Base-by-base conservation (phyloP, 352 stramenopile species). In the Phytophthora crassamura region DNA sequence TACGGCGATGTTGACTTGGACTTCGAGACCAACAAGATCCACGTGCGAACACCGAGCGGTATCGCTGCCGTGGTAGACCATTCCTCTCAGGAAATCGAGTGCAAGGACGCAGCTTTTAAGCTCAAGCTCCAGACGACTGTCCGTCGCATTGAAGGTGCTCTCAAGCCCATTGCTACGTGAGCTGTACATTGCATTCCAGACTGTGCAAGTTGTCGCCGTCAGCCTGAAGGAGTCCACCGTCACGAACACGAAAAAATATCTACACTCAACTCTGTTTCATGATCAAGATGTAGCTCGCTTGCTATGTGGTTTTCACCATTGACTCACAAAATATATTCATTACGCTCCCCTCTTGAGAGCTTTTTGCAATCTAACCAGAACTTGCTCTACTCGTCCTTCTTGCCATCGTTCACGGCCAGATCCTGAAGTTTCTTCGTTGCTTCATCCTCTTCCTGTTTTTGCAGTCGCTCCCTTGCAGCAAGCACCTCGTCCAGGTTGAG, bases 1-100 rank as follows among this genome's bases (percentile, higher is more conserved):
- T 96, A 89, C 39, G 88, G 88, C 15, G 82, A 93, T 60, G 88
- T 94, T 28, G 80, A 94, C 16, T 69, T 96, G 55, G 82, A 96
- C 51, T 91, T 95, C 32, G 87, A 92, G 60, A 96, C 88, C 4
- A 95, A 96, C 75, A 89, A 90, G 59, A 96, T 96, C 64, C 82
- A 94, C 51, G 89, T 96, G 14, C 74, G 80, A 45, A 96, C 85
- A 47, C 86, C 88, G 0, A 94, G 81, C 38, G 86, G 88, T 15
- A 58, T 91, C 7, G 66, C 75, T 32, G 88, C 88, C 8, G 68
- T 83, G 0, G 76, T 94, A 3, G 83, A 93, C 43, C 82, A 94
- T 56, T 66, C 77, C 5, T 81, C 71, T 20, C 75, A 86, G 14
- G 67, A 72, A 18, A 79, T 95, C 43, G 83, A 93, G 57, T 95